Evolutionary conservation across 2,329 filamentous ascomycete species (phyloP), one percentile per base, ranked within the genome.

Genomic region (Colletotrichum sublineola): DNA sequence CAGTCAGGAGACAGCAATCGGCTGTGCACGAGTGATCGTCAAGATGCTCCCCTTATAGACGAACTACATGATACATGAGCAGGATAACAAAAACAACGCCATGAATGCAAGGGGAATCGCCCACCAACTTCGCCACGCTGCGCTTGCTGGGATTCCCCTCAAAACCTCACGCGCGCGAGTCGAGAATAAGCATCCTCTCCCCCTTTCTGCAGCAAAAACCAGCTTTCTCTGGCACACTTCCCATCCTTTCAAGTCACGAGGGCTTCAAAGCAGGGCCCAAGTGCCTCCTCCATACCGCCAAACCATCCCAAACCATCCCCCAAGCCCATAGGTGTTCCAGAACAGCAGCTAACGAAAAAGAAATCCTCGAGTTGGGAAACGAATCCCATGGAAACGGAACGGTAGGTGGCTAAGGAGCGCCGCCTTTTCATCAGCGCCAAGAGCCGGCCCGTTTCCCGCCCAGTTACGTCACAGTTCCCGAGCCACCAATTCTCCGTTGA

Each of bases 371-470:
- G 14, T 5, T n/a, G 48, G n/a, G 12, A 29, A 50, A 14, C n/a
- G 48, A 9, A 50, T 50, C 9, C 9, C 48, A 50, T 31, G 62
- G 29, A 64, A 29, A 52, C 33, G 50, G 50, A 24, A 18, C 24
- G 24, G 40, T 42, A 42, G 2, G 40, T 42, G 40, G 40, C 40
- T 18, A 44, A 14, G 6, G 8, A 44, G 6, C 40, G 40, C 40
- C 40, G 3, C n/a, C 18, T 11, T 9, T 18, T n/a, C 36, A 57
- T 36, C 55, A 29, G 20, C 33, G 55, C 52, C 15, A 55, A 40
- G 2, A 56, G 12, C 66, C 66, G 60, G 58, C 66, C 69, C 69
- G 60, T 64, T 67, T 71, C 40, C 42, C 50, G 38, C 31, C 18
- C 40, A 44, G 31, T 67, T 48, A 67, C 67, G 67, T 67, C 53